Evolutionary conservation across 805 yeast species (phyloP).

Genomic region (Citeromyces nyonsensis): DNA sequence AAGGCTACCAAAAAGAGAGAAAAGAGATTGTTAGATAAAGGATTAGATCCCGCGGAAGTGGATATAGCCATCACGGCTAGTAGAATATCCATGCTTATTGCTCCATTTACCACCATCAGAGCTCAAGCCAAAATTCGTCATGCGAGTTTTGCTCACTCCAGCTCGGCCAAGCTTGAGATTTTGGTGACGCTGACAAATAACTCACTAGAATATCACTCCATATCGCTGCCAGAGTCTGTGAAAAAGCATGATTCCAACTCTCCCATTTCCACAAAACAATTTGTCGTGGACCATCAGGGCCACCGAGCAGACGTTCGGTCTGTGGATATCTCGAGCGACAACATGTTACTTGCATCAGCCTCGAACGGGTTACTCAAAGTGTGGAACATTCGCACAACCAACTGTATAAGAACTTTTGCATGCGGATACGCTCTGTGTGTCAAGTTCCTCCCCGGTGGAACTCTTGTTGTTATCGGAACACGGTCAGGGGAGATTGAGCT

Average conservation of each 20-base stretch:
- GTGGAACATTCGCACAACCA: slow-evolving; percentile 65
- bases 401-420: slow-evolving; percentile 76
- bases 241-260: slow-evolving; percentile 29
- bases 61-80: slow-evolving; percentile 28
- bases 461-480: slow-evolving; percentile 76
- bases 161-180: slow-evolving; percentile 36
- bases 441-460: slow-evolving; percentile 83
- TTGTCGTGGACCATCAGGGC: slow-evolving; percentile 61
- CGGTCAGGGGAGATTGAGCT: slow-evolving; percentile 75
- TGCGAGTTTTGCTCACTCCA: slow-evolving; percentile 43
- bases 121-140: slow-evolving; percentile 42
- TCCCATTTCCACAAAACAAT: slow-evolving; percentile 26
- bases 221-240: slow-evolving; percentile 39
- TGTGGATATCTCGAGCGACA: slow-evolving; percentile 69
- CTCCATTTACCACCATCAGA: slow-evolving; percentile 57
- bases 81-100: slow-evolving; percentile 38
- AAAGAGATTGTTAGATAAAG: slow-evolving; percentile 64
- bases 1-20: slow-evolving; percentile 68
- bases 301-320: slow-evolving; percentile 85
- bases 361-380: slow-evolving; percentile 81
- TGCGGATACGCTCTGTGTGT: slow-evolving; percentile 78
- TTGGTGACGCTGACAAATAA: slow-evolving; percentile 58
- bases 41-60: slow-evolving; percentile 45
- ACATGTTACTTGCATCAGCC: slow-evolving; percentile 71
- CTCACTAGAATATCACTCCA: slow-evolving; percentile 51